These are phyloP conservation scores for Xylaria sp. DNA, from an alignment of 2,329 filamentous ascomycete genomes.

Conservation along the genomic window DNA sequence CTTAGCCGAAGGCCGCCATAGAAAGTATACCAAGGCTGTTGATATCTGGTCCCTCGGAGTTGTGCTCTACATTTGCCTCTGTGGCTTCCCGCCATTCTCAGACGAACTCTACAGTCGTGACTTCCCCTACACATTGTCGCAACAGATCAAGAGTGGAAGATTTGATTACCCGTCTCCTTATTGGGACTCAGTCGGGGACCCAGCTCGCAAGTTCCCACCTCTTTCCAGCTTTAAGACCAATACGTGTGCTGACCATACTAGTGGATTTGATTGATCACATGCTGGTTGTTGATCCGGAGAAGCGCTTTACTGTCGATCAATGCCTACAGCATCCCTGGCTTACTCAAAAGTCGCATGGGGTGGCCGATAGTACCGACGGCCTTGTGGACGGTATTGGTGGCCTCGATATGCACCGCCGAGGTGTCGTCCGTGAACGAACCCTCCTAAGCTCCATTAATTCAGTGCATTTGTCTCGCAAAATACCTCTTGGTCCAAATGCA, in stretches of 20 bases:
- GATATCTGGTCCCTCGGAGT: constrained; percentile 98
- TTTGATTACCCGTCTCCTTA: constrained; percentile 98
- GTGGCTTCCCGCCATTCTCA: constrained; percentile 96
- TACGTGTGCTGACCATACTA: constrained; percentile 43
- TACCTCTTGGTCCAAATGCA: constrained; percentile 68
- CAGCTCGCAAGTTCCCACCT: constrained; percentile 68
- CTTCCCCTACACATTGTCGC: constrained; percentile 85
- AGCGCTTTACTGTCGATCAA: constrained; percentile 87
- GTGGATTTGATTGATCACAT: constrained; percentile 94
- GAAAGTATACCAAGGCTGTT: constrained; percentile 93
- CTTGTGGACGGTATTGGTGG: constrained; percentile 86
- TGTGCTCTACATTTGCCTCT: constrained; percentile 95
- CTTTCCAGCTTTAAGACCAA: constrained; percentile 1
- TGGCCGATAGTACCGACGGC: constrained; percentile 90
- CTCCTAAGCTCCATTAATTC: constrained; percentile 85
- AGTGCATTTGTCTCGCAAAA: constrained; percentile 64
- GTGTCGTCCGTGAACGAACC: constrained; percentile 83
- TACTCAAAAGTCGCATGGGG: constrained; percentile 67
- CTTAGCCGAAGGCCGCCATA: constrained; percentile 80
- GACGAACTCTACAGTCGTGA: constrained; percentile 86
- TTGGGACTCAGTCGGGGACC: constrained; percentile 89
- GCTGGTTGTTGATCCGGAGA: constrained; percentile 87
- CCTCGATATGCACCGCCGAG: constrained; percentile 86
- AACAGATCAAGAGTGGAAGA: constrained; percentile 88
- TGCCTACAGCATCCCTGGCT: constrained; percentile 94